Percentiles rank a stretch among this genome's conserved stretches.
phyloP scores from a whole-genome alignment of 2,329 filamentous ascomycete species.

The Penicillium hesseltinei region DNA sequence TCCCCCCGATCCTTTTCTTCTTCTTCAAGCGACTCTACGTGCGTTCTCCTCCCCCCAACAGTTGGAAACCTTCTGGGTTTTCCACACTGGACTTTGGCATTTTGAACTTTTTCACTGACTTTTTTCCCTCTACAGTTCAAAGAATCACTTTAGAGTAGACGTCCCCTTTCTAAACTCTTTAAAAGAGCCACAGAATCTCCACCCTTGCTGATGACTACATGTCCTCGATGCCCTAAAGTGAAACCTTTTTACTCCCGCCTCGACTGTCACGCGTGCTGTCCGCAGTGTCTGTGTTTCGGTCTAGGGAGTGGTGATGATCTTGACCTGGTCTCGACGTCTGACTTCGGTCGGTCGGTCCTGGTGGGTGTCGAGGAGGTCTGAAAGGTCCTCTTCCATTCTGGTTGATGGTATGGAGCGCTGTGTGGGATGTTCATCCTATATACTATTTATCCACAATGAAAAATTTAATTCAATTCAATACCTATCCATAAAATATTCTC shows the following conservation, averaged over 20 bases:
- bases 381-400: slow-evolving; percentile 63
- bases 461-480: neutral
- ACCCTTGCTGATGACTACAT: slow-evolving; percentile 90
- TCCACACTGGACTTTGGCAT: neutral
- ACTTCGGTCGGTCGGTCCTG: slow-evolving; percentile 73
- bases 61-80: neutral
- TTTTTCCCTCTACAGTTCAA: slow-evolving; percentile 41
- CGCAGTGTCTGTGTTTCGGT: slow-evolving; percentile 48
- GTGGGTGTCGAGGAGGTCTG: slow-evolving; percentile 89
- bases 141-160: slow-evolving; percentile 99
- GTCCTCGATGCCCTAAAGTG: slow-evolving; percentile 89
- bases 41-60: slow-evolving; percentile 7
- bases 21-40: slow-evolving; percentile 17
- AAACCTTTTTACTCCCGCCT: slow-evolving; percentile 60
- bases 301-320: slow-evolving; percentile 96
- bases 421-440: neutral
- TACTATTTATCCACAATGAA: no score
- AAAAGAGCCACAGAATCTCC: slow-evolving; percentile 87
- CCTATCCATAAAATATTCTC: no score
- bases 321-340: slow-evolving; percentile 69
- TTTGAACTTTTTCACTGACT: slow-evolving; percentile 19
- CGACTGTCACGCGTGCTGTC: slow-evolving; percentile 38
- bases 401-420: slow-evolving; percentile 29
- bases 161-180: slow-evolving; percentile 85
- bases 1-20: slow-evolving; percentile 3